Evolutionary conservation across 2,329 filamentous ascomycete genomes (phyloP).

Genomic region (Incumbomyces delicatus): DNA sequence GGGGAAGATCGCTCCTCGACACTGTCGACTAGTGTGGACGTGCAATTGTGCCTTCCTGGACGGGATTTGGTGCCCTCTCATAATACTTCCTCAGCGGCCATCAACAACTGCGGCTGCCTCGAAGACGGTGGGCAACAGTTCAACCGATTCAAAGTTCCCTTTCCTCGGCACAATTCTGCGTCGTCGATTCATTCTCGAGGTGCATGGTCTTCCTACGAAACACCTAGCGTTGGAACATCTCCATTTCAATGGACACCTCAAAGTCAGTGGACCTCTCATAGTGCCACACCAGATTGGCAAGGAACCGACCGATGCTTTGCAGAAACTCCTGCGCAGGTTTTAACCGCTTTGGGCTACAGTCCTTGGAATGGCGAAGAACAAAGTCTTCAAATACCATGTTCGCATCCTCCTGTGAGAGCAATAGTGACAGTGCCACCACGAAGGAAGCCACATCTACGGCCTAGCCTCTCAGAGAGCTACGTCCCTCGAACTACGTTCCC

Average conservation of each 20-base stretch:
- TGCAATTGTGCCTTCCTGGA: too few relatives aligned
- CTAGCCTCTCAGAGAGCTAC: constrained; percentile 5
- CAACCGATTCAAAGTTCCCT: neutral
- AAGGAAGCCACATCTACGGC: constrained; percentile 2
- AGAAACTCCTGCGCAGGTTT: neutral
- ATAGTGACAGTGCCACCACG: constrained; percentile 1
- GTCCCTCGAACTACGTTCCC: neutral
- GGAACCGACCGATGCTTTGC: neutral
- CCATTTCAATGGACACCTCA: neutral
- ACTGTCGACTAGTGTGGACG: too few relatives aligned
- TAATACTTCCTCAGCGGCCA: neutral
- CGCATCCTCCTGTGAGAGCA: neutral
- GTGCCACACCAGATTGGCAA: constrained; percentile 3
- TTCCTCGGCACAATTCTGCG: neutral
- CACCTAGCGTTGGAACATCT: neutral
- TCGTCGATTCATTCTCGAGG: neutral
- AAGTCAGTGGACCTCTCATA: neutral
- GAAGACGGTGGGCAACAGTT: neutral
- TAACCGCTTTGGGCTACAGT: neutral
- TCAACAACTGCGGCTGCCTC: neutral
- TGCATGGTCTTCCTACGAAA: neutral
- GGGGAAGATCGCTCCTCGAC: too few relatives aligned
- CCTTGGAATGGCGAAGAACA: neutral
- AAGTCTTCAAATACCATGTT: neutral
- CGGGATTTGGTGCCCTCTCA: too few relatives aligned